A percentile compares a stretch with the other conserved stretches of the same genome.
Conservation (phyloP, 1,284 basidiomycete genomes). For the Heterobasidion annosum region DNA sequence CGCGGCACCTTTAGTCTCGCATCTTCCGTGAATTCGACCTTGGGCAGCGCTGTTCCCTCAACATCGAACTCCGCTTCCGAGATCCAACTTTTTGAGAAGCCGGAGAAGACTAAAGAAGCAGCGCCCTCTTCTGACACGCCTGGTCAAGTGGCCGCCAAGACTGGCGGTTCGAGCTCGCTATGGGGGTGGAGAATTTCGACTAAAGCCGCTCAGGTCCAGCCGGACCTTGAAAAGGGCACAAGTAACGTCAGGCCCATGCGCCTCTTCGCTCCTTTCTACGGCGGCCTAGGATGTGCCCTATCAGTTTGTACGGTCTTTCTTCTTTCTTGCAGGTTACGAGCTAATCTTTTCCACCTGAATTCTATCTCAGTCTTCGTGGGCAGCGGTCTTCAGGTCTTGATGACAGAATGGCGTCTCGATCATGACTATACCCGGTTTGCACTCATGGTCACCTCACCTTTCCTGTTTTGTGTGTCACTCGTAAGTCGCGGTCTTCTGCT, state of each 20-base stretch:
- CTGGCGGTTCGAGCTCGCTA: constrained; percentile 12
- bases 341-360: not conserved
- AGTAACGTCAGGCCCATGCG: constrained; percentile 41
- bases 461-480: constrained; percentile 65
- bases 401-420: constrained; percentile 66
- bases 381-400: constrained; percentile 45
- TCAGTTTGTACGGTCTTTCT: constrained; percentile 42
- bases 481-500: constrained; percentile 26
- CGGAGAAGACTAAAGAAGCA: not conserved
- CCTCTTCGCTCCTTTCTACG: constrained; percentile 73
- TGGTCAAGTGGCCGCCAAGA: constrained; percentile 13
- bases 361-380: constrained; percentile 46
- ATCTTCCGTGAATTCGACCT: no score
- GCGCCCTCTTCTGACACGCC: no score
- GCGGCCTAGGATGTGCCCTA: constrained; percentile 60
- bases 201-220: constrained; percentile 24
- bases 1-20: constrained; percentile 25
- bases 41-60: no score
- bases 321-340: not conserved
- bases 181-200: constrained; percentile 26
- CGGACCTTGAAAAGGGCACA: constrained; percentile 41
- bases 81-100: constrained; percentile 38
- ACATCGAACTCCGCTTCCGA: constrained; percentile 30
- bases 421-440: constrained; percentile 52
- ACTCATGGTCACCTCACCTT: constrained; percentile 48